Base-by-base conservation (phyloP, 805 yeast genomes). In the Kodamaea restingae region DNA sequence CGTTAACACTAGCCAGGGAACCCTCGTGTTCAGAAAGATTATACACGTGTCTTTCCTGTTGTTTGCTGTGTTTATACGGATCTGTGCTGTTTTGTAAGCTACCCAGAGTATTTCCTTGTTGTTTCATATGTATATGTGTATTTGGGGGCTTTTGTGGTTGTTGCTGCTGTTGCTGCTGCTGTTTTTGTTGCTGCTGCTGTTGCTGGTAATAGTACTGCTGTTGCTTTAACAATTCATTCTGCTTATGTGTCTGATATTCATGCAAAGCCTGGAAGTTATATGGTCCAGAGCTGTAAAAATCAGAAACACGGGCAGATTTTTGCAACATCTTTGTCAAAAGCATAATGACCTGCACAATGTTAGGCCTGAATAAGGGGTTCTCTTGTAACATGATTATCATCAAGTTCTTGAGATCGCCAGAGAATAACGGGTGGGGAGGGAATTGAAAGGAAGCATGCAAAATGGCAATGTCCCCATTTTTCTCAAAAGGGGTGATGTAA, bases 401-500 rank as follows among this genome's bases (percentile, higher is more conserved):
- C 54, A 93, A 67, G 52, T 81, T 81, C 52, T 81, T 84, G 46
- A 93, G 62, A 38, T 81, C 79, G 10, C 81, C 77, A 0, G 95
- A 79, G 52, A 76, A 88, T 11, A 60, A 66, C 2, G 96, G 96
- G 5, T 60, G 55, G 1, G 74, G 65, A 2, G 91, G 95, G 50
- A 90, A 86, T 42, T 76, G 81, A 61, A 80, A 90, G 31, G 81
- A 77, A 4, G 95, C 87, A 63, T 85, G 91, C 40, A 90, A 65
- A 31, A 91, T 86, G 4, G 95, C 95, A 51, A 87, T 71, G 48
- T 87, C 95, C 8, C 81, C 82, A 28, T 88, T 87, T 31, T 84
- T 81, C 61, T 91, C 98, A 60, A 93, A 91, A 1, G 98, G 98
- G 1, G 98, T 91, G 1, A 84, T 90, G 61, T 87, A 91, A 63